Evolutionary conservation across 768 basidiomycete genomes (phyloP), one percentile per base, ranked within the genome.

Genomic region (Crepidotus variabilis): DNA sequence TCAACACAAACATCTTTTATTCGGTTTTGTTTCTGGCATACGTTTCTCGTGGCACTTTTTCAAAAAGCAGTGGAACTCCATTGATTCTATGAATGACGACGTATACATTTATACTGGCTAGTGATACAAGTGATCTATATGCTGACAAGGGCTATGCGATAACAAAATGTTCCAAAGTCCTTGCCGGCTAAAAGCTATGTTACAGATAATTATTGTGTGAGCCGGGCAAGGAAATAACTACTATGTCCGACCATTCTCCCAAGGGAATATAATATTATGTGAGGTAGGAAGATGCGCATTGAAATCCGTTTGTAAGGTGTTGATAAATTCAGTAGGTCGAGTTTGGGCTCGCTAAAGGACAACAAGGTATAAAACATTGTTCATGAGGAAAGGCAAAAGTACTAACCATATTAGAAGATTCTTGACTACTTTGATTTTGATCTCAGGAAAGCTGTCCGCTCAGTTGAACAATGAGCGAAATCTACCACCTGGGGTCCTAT

Each of bases 401-500:
- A 43, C 39, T 43, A 11, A 43, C 39, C 14, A 20, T 3, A 16
- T 11, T 5, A 43, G 39, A 43, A 16, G 18, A 14, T 43, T 14
- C 39, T 16, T 43, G 13, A 20, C 11, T 43, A 43, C 39, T 43
- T 43, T 20, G 39, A 43, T 43, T 43, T 43, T 43, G 39, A 43
- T 20, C 39, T 43, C 39, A 43, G 39, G 18, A 43, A 43, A 16
- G 14, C 39, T 5, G 4, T 3, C 5, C 39, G 35, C 36, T 45
- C 48, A 4, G 34, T 9, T 8, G 48, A 50, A 23, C 49, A 47
- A 50, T 10, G 47, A 50, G 49, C 55, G 43, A 56, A 56, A 51
- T 56, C 55, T 50, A 45, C 21, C 13, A 22, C 55, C 55, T 51
- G 48, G 33, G 55, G 49, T 18, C 20, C 55, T 56, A 39, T 8